These are phyloP conservation scores for Phytophthora niederhauseri DNA, from an alignment of 352 stramenopile genomes.

Conservation along the genomic window DNA sequence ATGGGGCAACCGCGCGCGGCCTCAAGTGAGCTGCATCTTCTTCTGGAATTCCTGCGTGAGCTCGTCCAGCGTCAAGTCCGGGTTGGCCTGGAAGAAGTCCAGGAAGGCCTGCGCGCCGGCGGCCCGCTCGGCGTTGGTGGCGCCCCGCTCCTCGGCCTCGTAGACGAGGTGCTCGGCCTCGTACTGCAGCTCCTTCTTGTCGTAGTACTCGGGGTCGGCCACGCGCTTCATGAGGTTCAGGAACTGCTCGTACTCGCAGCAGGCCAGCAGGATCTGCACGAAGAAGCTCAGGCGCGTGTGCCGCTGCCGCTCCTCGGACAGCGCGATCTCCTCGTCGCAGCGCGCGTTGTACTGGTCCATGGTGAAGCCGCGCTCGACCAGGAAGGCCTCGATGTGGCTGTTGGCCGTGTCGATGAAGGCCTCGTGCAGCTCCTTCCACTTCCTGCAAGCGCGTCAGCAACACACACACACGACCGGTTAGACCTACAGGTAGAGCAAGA, in stretches of 20 bases:
- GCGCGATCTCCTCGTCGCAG: constrained; percentile 71
- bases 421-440: constrained; percentile 73
- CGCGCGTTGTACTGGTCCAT: constrained; percentile 76
- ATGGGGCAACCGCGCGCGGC: constrained; percentile 6
- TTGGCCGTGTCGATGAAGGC: constrained; percentile 76
- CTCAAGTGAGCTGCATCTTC: constrained; percentile 67
- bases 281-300: constrained; percentile 83
- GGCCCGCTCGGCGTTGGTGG: constrained; percentile 34
- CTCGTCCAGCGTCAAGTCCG: constrained; percentile 69
- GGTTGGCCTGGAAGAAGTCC: constrained; percentile 74
- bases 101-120: constrained; percentile 69
- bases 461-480: constrained; percentile 4
- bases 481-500: background rate
- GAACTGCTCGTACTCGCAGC: constrained; percentile 86
- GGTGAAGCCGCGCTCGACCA: constrained; percentile 60
- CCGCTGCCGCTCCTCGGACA: constrained; percentile 75
- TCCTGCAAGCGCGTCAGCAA: constrained; percentile 24
- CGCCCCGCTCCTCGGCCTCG: constrained; percentile 48
- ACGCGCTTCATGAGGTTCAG: constrained; percentile 85
- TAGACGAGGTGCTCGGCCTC: constrained; percentile 68
- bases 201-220: constrained; percentile 79
- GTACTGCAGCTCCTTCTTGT: constrained; percentile 81
- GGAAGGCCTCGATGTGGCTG: constrained; percentile 71
- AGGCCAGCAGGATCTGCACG: constrained; percentile 80
- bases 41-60: constrained; percentile 78